These are phyloP conservation scores for Chenopodium berlandieri DNA, from an alignment of 148 eudicot species.

Conservation along the genomic window DNA sequence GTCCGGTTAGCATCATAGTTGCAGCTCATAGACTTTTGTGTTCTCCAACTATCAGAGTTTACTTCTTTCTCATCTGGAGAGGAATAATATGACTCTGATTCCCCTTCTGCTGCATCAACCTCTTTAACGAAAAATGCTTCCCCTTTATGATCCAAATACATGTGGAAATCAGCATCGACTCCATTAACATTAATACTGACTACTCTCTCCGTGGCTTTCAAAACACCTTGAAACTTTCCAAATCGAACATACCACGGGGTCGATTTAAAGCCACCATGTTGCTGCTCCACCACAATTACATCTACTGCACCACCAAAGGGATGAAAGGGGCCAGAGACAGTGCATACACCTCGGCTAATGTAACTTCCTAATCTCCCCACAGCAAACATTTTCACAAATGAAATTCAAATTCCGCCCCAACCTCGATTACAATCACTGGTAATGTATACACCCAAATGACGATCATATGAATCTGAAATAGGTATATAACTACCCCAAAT, in stretches of 20 bases:
- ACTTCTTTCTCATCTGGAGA: constrained; percentile 62
- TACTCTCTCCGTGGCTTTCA: constrained; percentile 70
- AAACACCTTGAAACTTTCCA: constrained; percentile 92
- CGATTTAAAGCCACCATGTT: constrained; percentile 81
- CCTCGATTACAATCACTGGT: constrained; percentile 21
- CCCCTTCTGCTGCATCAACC: constrained; percentile 53
- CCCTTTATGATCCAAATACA: constrained; percentile 83
- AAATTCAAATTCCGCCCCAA: constrained; percentile 7
- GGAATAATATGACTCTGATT: constrained; percentile 34
- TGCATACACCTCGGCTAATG: constrained; percentile 62
- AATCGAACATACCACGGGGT: constrained; percentile 96
- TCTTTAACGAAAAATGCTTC: constrained; percentile 76
- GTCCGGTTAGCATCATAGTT: constrained; percentile 41
- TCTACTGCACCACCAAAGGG: constrained; percentile 97
- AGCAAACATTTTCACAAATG: constrained; percentile 57
- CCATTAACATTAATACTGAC: constrained; percentile 74
- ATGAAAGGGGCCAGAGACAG: constrained; percentile 82
- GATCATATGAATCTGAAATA: background rate
- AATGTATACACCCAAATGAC: background rate
- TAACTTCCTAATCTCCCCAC: constrained; percentile 83
- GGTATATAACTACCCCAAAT: constrained; percentile 4
- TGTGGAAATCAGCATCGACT: constrained; percentile 64
- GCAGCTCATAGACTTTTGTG: constrained; percentile 52
- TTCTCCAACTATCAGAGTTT: constrained; percentile 33
- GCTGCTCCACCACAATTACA: constrained; percentile 87